A percentile compares a stretch with the other conserved stretches of the same genome.
phyloP scores from a whole-genome alignment of 2,329 filamentous ascomycete species.

The Neofusicoccum laricinum region DNA sequence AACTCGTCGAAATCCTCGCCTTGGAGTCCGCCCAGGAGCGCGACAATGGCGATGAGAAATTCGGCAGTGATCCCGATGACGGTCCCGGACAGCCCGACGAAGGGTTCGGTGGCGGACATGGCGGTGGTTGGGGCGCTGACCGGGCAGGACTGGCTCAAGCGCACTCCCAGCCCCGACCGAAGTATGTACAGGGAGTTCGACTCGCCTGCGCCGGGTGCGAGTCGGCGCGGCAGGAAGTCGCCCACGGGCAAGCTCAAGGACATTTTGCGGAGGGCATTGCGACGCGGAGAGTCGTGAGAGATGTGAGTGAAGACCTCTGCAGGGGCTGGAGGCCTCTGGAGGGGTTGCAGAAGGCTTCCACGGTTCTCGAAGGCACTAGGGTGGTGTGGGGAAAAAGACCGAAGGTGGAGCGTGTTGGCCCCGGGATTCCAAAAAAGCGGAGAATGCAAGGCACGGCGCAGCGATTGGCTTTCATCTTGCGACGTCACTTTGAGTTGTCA shows the following conservation, averaged over 20 bases:
- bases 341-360: background rate
- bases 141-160: constrained; percentile 24
- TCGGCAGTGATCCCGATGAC: background rate
- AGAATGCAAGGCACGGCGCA: constrained; percentile 29
- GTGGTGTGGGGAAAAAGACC: constrained; percentile 1
- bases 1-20: background rate
- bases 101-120: background rate
- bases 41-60: background rate
- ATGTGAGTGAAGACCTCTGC: too few relatives aligned
- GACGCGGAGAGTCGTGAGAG: background rate
- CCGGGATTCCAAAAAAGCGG: constrained; percentile 12
- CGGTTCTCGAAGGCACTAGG: constrained; percentile 9
- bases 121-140: background rate
- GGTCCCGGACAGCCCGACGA: background rate
- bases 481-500: constrained; percentile 13
- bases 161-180: constrained; percentile 29
- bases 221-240: background rate
- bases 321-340: background rate
- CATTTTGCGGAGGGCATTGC: background rate
- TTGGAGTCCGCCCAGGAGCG: background rate
- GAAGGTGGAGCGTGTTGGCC: constrained; percentile 3
- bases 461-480: constrained; percentile 22
- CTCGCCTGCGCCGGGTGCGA: background rate
- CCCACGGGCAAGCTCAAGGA: background rate
- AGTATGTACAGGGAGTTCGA: background rate